Conservation (phyloP, 768 basidiomycete genomes). For the Russula virescens region DNA sequence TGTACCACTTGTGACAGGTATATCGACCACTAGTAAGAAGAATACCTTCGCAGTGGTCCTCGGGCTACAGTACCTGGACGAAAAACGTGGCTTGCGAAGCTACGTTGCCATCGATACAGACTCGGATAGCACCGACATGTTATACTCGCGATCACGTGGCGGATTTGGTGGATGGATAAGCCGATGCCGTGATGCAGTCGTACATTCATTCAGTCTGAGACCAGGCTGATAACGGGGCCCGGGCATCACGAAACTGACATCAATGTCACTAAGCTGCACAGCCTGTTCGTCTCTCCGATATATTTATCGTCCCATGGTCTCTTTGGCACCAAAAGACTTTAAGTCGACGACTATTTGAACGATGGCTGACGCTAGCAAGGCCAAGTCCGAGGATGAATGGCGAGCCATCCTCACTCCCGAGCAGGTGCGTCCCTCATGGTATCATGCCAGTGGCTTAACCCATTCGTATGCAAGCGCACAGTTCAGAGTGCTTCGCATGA, state of each 20-base stretch:
- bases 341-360: conserved; percentile 3
- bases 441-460: background rate
- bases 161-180: too few relatives aligned
- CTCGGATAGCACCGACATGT: too few relatives aligned
- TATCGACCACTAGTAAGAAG: too few relatives aligned
- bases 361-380: conserved; percentile 28
- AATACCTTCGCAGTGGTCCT: too few relatives aligned
- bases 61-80: too few relatives aligned
- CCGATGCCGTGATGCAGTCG: too few relatives aligned
- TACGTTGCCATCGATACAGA: too few relatives aligned
- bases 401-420: conserved; percentile 70
- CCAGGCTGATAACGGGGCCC: too few relatives aligned
- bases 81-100: too few relatives aligned
- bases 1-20: too few relatives aligned
- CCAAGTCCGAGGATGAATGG: conserved; percentile 77
- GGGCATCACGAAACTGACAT: background rate
- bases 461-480: conserved; percentile 29
- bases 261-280: background rate
- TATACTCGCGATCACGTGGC: too few relatives aligned
- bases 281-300: background rate
- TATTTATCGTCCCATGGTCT: background rate
- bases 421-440: conserved; percentile 50
- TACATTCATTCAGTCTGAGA: too few relatives aligned
- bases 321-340: background rate
- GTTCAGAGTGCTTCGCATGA: conserved; percentile 82